phyloP scores from a whole-genome alignment of 257 asterid genomes.

The Osmanthus fragrans region DNA sequence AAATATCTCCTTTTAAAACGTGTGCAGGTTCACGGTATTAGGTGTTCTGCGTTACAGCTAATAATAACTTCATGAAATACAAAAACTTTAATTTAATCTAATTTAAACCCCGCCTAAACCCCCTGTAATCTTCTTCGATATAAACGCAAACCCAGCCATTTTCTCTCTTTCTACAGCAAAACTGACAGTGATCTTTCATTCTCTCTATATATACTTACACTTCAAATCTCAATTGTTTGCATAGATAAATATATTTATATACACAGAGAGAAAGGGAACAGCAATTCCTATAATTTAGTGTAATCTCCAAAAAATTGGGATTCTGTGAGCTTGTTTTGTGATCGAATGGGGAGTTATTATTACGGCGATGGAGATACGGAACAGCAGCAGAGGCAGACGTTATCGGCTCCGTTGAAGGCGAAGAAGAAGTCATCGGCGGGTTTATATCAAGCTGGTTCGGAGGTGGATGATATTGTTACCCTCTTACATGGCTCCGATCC shows the following conservation, averaged over 20 bases:
- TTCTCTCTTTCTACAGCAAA: constrained; percentile 34
- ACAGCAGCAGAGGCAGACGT: constrained; percentile 42
- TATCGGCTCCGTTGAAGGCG: constrained; percentile 50
- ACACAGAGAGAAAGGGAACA: constrained; percentile 1
- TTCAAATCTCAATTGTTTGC: neutral
- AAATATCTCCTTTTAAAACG: neutral
- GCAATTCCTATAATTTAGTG: constrained; percentile 15
- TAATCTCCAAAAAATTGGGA: constrained; percentile 17
- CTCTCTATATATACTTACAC: neutral
- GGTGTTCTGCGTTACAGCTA: neutral
- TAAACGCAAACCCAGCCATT: constrained; percentile 16
- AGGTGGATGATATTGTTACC: constrained; percentile 57
- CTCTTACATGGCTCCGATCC: constrained; percentile 88
- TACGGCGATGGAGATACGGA: constrained; percentile 41
- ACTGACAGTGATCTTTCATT: constrained; percentile 23
- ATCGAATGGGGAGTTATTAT: constrained; percentile 41
- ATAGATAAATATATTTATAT: neutral
- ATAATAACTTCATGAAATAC: constrained; percentile 1
- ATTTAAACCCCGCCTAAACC: constrained; percentile 57
- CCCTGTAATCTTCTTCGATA: constrained; percentile 29
- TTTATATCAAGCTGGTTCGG: constrained; percentile 46
- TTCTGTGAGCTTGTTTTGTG: constrained; percentile 11
- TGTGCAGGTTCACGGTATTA: neutral
- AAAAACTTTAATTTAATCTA: constrained; percentile 22
- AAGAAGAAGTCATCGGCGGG: constrained; percentile 45